These are phyloP conservation scores for Cladosporium sp. DNA, from an alignment of 2,329 filamentous ascomycete species.

Conservation along the genomic window DNA sequence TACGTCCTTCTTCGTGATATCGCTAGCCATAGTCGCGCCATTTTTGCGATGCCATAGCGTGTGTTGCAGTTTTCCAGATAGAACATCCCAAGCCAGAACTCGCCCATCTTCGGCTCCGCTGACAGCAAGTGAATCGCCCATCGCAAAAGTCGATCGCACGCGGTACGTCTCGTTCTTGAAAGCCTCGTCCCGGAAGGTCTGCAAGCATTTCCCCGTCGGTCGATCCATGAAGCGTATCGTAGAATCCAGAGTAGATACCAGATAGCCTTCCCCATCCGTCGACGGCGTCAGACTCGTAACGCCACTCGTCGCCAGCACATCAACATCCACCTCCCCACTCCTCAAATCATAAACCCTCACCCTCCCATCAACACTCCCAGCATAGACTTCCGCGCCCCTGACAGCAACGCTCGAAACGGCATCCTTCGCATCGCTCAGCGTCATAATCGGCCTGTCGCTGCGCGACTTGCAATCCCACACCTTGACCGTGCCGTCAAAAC, in stretches of 20 bases:
- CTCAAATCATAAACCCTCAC: conserved; percentile 77
- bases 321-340: conserved; percentile 62
- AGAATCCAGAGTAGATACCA: conserved; percentile 71
- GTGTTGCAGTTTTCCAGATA: conserved; percentile 63
- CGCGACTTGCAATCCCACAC: conserved; percentile 63
- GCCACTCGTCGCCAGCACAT: conserved; percentile 45
- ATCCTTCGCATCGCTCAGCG: conserved; percentile 66
- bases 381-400: conserved; percentile 51
- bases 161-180: conserved; percentile 64
- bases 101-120: conserved; percentile 73
- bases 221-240: conserved; percentile 76
- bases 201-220: conserved; percentile 63
- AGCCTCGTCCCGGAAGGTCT: conserved; percentile 56
- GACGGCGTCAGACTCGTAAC: conserved; percentile 73
- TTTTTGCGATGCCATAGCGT: conserved; percentile 45
- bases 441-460: conserved; percentile 61
- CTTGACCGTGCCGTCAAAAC: conserved; percentile 68
- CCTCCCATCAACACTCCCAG: conserved; percentile 77
- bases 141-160: conserved; percentile 69
- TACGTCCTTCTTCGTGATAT: conserved; percentile 41
- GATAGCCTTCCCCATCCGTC: conserved; percentile 64
- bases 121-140: conserved; percentile 69
- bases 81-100: conserved; percentile 76
- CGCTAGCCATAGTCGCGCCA: conserved; percentile 17
- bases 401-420: conserved; percentile 48